Evolutionary conservation across 179 eudicot species (phyloP).

Genomic region (Pouteria campechiana): DNA sequence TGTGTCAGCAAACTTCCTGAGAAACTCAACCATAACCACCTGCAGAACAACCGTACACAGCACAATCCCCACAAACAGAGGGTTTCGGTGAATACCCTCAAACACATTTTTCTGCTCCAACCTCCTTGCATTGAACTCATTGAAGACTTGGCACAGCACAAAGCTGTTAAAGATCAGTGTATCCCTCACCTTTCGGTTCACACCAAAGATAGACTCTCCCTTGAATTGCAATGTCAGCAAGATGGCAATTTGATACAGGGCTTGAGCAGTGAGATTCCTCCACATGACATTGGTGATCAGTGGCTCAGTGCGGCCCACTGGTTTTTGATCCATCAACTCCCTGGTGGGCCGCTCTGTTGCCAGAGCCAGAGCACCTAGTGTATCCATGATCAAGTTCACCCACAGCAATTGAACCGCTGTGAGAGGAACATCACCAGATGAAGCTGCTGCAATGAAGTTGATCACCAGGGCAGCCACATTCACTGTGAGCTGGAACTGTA

Average conservation of each 20-base stretch:
- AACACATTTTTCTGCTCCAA: slow-evolving; percentile 64
- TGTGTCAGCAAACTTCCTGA: slow-evolving; percentile 57
- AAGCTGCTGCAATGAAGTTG: slow-evolving; percentile 66
- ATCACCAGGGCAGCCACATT: slow-evolving; percentile 69
- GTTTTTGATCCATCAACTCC: slow-evolving; percentile 25
- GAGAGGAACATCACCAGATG: slow-evolving; percentile 74
- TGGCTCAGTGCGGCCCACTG: slow-evolving; percentile 27
- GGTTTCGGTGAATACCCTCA: slow-evolving; percentile 37
- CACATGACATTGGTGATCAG: slow-evolving; percentile 37
- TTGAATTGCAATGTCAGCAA: slow-evolving; percentile 26
- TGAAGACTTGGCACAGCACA: slow-evolving; percentile 75
- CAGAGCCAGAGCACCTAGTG: slow-evolving; percentile 36
- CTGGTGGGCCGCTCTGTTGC: slow-evolving; percentile 28
- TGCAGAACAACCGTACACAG: slow-evolving; percentile 51
- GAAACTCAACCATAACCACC: slow-evolving; percentile 62
- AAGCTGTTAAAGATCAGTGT: slow-evolving; percentile 70
- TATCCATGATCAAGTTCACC: slow-evolving; percentile 45
- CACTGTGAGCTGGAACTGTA: slow-evolving; percentile 78
- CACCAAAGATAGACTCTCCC: slow-evolving; percentile 22
- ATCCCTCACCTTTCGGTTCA: slow-evolving; percentile 30
- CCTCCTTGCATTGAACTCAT: slow-evolving; percentile 61
- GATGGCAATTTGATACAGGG: slow-evolving; percentile 26
- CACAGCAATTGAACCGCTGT: slow-evolving; percentile 57
- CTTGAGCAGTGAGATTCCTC: slow-evolving; percentile 32
- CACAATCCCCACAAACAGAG: slow-evolving; percentile 52